Base-by-base conservation (phyloP, 140 eudicot genomes). In the Bidens hawaiensis region DNA sequence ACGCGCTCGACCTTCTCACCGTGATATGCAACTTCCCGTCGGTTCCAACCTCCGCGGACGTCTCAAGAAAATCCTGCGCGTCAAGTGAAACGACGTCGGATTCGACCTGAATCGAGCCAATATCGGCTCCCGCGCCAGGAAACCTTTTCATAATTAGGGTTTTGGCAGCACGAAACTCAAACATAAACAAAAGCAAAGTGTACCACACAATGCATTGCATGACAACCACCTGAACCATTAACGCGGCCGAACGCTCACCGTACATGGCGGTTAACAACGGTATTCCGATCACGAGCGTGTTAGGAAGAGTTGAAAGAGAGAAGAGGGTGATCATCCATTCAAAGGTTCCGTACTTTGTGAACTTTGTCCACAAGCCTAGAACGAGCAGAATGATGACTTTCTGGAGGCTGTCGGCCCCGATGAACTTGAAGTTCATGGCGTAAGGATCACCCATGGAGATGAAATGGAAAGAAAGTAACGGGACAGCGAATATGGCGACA, bases 181-280 rank as follows among this genome's bases (percentile, higher is more conserved):
- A 80, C 31, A 80, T 9, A 42, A 80, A 72, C 8, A 80, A 49
- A 51, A 80, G 68, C 34, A 80, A 41, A 21, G 85, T 80, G 56
- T 80, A 80, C 85, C 85, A 80, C 17, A 80, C 58, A 33, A 80
- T 75, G 22, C 85, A 67, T 50, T 80, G 85, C 47, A 75, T 40
- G 14, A 80, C 82, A 0, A 80, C 82, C 41, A 80, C 60, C 24
- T 79, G 84, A 47, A 74, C 74, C 80, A 79, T 74, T 0, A 79
- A 15, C 0, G 69, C 34, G 0, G 59, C 76, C 3, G 82, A 65
- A 19, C n/a, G 55, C 9, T 60, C 78, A 5, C 85, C 85, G 15
- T 75, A 80, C 82, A 80, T 80, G 1, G 78, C 73, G 1, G 25
- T 70, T 48, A 79, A 15, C 13, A 79, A 48, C 8, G 85, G 85